A percentile compares a stretch with the other conserved stretches of the same genome.
Evolutionary conservation across 306 rosid genomes (phyloP).

Genomic region (Cyclanthera cordifolia): DNA sequence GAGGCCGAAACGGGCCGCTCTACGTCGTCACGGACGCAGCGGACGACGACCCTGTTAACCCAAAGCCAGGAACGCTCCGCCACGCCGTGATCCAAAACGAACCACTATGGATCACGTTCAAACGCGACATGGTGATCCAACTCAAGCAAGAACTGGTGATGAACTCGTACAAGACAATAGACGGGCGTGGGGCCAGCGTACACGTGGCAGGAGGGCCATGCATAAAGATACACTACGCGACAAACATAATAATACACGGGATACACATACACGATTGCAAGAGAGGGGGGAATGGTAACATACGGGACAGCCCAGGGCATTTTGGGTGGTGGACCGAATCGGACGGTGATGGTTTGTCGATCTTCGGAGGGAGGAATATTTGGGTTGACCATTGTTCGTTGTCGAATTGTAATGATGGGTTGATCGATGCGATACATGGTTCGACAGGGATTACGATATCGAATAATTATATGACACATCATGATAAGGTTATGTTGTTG

Average conservation of each 20-base stretch:
- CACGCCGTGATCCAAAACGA: constrained; percentile 75
- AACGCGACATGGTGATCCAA: constrained; percentile 68
- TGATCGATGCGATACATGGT: constrained; percentile 81
- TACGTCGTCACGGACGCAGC: constrained; percentile 53
- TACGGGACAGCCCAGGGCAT: constrained; percentile 62
- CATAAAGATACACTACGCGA: constrained; percentile 54
- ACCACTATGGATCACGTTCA: constrained; percentile 73
- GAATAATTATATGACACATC: constrained; percentile 80
- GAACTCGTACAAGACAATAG: constrained; percentile 83
- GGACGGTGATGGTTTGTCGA: constrained; percentile 76
- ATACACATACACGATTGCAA: constrained; percentile 71
- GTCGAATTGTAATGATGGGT: constrained; percentile 68
- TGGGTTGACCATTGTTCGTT: constrained; percentile 85
- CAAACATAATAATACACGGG: constrained; percentile 71
- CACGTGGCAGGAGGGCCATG: constrained; percentile 74
- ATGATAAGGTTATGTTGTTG: constrained; percentile 85
- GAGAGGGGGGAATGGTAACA: constrained; percentile 43
- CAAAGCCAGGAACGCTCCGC: constrained; percentile 58
- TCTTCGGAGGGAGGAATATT: constrained; percentile 37
- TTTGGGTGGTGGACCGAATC: constrained; percentile 61
- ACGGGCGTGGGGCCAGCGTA: constrained; percentile 83
- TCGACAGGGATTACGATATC: constrained; percentile 75
- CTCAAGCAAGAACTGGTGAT: constrained; percentile 54
- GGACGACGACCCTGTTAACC: constrained; percentile 57
- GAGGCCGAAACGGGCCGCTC: constrained; percentile 57